Base-by-base conservation (phyloP, 306 rosid species). In the Cyclanthera cordifolia region DNA sequence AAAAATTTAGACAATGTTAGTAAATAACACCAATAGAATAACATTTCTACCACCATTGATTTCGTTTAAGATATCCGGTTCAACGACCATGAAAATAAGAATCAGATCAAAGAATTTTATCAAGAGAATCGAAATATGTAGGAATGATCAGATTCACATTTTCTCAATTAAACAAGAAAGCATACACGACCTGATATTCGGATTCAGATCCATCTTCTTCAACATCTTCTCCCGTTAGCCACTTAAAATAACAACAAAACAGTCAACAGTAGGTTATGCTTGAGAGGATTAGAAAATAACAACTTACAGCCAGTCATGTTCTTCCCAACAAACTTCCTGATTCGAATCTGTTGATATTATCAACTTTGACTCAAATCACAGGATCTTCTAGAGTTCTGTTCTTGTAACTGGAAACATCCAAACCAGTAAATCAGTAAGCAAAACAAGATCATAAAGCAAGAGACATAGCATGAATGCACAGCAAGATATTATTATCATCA, bases 401-500 rank as follows among this genome's bases (percentile, higher is more conserved):
- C 34, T 43, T 65, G 53, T 24, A 41, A 64, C 70, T 64, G 53
- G 53, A 43, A 64, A 64, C 53, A 64, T 64, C 34, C 52, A 64
- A 56, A 23, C 49, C 52, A 43, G 34, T 34, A 34, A 34, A 34
- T 34, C 41, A 34, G 41, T 47, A 19, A 61, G 37, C 53, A 64
- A 39, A 41, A 64, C 13, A 64, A 43, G 20, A 61, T 61, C 15
- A 61, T 34, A 34, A 34, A 34, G 41, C 41, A 9, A 34, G 41
- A 34, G 41, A 34, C 41, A 34, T 6, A 14, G 52, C 70, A 64
- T 13, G 53, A 64, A 45, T 43, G 70, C 41, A 24, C 7, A 64
- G 52, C 20, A 14, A 20, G 37, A 43, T 21, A 43, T 61, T 61
- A 39, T 20, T 21, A 43, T 6, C 52, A 6, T 41, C 28, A 19